Evolutionary conservation across 106 monocot genomes (phyloP).

Genomic region (Apostasia ramifera): DNA sequence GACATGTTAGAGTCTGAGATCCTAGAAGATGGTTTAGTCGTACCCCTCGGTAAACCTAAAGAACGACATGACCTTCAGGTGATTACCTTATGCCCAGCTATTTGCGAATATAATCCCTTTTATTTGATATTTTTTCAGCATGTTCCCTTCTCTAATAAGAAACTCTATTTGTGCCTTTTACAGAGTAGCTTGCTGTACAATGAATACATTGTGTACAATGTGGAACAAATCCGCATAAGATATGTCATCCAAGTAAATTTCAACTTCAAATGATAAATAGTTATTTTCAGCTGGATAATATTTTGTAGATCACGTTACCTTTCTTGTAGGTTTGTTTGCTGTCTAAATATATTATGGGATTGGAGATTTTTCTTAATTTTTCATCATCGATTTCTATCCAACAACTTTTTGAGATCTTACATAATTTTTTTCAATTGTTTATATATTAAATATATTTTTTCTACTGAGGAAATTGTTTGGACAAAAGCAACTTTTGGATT

Average conservation of each 20-base stretch:
- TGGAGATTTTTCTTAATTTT: no score
- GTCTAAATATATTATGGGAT: background rate
- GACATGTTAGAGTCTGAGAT: slow-evolving; percentile 37
- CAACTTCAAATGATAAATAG: slow-evolving; percentile 33
- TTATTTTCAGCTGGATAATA: no score
- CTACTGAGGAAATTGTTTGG: no score
- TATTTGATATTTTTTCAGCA: background rate
- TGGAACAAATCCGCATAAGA: slow-evolving; percentile 84
- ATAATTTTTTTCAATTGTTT: no score
- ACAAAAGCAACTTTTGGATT: no score
- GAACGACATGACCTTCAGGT: slow-evolving; percentile 34
- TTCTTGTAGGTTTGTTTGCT: background rate
- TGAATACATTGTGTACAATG: slow-evolving; percentile 90
- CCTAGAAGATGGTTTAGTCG: slow-evolving; percentile 63
- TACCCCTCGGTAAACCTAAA: slow-evolving; percentile 78
- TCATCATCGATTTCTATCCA: no score
- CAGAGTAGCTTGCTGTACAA: slow-evolving; percentile 88
- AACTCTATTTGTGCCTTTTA: background rate
- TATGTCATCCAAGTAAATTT: slow-evolving; percentile 79
- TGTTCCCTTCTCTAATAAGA: background rate
- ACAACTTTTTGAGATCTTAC: no score
- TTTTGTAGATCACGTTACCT: no score
- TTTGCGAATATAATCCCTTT: no score
- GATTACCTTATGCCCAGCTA: background rate
- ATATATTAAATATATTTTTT: no score